phyloP scores from a whole-genome alignment of 129 eudicot genomes.

The Chrysanthemum seticuspe region DNA sequence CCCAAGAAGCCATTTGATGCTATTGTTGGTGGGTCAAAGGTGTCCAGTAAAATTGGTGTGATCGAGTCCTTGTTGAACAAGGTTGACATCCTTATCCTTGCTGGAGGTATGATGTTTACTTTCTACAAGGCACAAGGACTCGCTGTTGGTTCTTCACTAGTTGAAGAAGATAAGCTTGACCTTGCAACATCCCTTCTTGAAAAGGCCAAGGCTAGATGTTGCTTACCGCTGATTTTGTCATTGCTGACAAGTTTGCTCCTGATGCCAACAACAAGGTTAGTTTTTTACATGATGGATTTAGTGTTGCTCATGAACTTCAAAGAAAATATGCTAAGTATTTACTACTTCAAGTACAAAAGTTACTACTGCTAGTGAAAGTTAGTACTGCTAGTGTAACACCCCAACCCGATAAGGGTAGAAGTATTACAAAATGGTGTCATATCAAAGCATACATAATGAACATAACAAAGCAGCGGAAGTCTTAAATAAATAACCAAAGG shows the following conservation, averaged over 20 bases:
- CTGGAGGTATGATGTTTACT: constrained; percentile 87
- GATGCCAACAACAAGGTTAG: constrained; percentile 88
- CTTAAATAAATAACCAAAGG: too few species aligned
- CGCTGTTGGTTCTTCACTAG: constrained; percentile 78
- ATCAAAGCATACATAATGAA: too few species aligned
- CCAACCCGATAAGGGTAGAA: too few species aligned
- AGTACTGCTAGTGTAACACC: too few species aligned
- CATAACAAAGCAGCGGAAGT: too few species aligned
- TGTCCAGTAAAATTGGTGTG: constrained; percentile 75
- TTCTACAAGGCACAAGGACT: constrained; percentile 83
- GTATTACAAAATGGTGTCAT: too few species aligned
- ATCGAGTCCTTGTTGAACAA: constrained; percentile 67
- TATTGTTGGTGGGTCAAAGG: constrained; percentile 89
- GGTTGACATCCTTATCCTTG: constrained; percentile 67
- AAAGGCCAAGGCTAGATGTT: constrained; percentile 76
- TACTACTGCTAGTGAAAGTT: too few species aligned
- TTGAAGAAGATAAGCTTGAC: constrained; percentile 87
- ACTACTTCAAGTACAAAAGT: too few species aligned
- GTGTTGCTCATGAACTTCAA: too few species aligned
- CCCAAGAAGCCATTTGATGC: constrained; percentile 96
- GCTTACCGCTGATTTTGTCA: constrained; percentile 78
- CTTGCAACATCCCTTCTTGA: constrained; percentile 79
- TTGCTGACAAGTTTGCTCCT: constrained; percentile 84
- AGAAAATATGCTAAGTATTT: too few species aligned
- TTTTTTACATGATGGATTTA: not conserved